Evolutionary conservation across 2,329 filamentous ascomycete genomes (phyloP).

Genomic region (Sporothrix brunneoviolacea): DNA sequence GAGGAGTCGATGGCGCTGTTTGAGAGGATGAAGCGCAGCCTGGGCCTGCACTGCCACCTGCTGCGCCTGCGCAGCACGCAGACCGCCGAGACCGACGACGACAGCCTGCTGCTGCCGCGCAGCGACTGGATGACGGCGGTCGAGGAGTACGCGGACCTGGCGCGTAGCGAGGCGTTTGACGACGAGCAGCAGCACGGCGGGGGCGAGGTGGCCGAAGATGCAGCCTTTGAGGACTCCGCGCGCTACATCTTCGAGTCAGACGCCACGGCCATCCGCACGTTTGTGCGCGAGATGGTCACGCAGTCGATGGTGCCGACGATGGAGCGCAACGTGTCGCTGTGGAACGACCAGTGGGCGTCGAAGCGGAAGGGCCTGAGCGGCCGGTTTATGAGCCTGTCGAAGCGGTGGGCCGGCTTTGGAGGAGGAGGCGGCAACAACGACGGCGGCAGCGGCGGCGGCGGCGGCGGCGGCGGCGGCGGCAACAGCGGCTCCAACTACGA

Average conservation of each 20-base stretch:
- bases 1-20: slow-evolving; percentile 82
- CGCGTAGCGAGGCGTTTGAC: slow-evolving; percentile 41
- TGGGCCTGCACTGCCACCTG: slow-evolving; percentile 91
- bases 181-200: slow-evolving; percentile 57
- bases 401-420: slow-evolving; percentile 77
- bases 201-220: not conserved
- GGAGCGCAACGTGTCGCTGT: slow-evolving; percentile 83
- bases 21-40: slow-evolving; percentile 98
- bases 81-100: slow-evolving; percentile 84
- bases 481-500: slow-evolving; percentile 60
- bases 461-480: slow-evolving; percentile 43
- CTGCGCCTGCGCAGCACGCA: slow-evolving; percentile 77
- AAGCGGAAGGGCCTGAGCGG: slow-evolving; percentile 81
- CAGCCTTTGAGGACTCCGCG: slow-evolving; percentile 56
- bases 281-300: slow-evolving; percentile 89
- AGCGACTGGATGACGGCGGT: slow-evolving; percentile 85
- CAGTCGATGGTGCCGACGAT: slow-evolving; percentile 94
- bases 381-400: slow-evolving; percentile 89
- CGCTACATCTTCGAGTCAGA: slow-evolving; percentile 90
- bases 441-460: slow-evolving; percentile 37
- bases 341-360: slow-evolving; percentile 97
- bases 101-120: slow-evolving; percentile 72
- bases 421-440: slow-evolving; percentile 36
- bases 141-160: slow-evolving; percentile 74
- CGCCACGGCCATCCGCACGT: slow-evolving; percentile 76